Percentiles rank a stretch among this genome's conserved stretches.
Conservation (phyloP, 2,329 filamentous ascomycete genomes). For the Colletotrichum gigasporum region DNA sequence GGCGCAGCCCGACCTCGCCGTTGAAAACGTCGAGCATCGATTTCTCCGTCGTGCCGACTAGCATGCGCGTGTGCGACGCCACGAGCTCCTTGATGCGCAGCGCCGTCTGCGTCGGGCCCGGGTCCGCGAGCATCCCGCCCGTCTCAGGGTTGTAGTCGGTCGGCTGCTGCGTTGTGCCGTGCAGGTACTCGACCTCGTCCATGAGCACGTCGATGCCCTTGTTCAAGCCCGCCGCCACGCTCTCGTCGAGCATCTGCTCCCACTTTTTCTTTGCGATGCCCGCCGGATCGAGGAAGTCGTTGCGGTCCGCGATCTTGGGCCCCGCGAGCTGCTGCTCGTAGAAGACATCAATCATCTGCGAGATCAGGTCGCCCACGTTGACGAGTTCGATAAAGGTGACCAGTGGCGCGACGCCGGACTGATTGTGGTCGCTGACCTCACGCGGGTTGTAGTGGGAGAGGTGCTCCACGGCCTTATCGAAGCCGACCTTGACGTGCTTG, state of each 20-base stretch:
- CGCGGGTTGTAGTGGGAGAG: constrained; percentile 91
- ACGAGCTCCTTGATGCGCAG: constrained; percentile 85
- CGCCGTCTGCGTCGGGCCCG: constrained; percentile 83
- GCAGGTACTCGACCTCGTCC: constrained; percentile 97
- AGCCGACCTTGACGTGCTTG: constrained; percentile 90
- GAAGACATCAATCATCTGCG: constrained; percentile 99
- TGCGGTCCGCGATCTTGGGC: constrained; percentile 85
- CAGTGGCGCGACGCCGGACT: constrained; percentile 83
- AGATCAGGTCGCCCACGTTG: constrained; percentile 96
- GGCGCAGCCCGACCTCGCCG: constrained; percentile 91
- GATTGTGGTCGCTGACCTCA: constrained; percentile 76
- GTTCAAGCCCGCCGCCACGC: constrained; percentile 93
- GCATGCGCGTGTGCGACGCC: constrained; percentile 88
- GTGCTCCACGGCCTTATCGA: constrained; percentile 91
- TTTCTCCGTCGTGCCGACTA: constrained; percentile 95
- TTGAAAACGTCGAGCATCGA: constrained; percentile 99
- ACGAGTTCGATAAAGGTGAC: constrained; percentile 97
- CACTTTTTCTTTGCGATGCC: constrained; percentile 98
- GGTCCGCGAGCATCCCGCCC: constrained; percentile 54
- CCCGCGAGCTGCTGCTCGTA: constrained; percentile 93
- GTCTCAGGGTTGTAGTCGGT: constrained; percentile 86
- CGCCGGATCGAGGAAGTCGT: constrained; percentile 93
- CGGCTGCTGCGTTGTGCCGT: constrained; percentile 84
- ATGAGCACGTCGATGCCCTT: constrained; percentile 98
- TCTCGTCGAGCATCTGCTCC: constrained; percentile 98